Evolutionary conservation across 768 basidiomycete genomes (phyloP).

Genomic region (Mycena chlorophos): DNA sequence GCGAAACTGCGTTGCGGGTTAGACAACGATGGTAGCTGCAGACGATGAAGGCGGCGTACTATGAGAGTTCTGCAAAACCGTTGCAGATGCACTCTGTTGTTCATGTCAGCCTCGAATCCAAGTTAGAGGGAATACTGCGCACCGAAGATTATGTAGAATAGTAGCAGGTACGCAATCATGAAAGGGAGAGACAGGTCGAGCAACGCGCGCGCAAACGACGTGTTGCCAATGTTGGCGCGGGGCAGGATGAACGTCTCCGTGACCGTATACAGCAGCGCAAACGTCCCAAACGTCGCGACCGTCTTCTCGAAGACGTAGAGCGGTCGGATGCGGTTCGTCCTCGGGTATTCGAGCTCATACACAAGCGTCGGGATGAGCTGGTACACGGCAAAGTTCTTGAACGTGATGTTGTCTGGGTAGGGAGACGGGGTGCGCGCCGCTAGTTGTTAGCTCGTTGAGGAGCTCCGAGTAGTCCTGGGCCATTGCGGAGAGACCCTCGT

Average conservation of each 20-base stretch:
- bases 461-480: conserved; percentile 79
- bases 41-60: conserved; percentile 45
- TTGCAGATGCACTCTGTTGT: conserved; percentile 90
- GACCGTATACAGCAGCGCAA: conserved; percentile 88
- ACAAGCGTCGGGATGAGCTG: conserved; percentile 89
- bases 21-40: conserved; percentile 4
- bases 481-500: conserved; percentile 59
- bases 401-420: conserved; percentile 86
- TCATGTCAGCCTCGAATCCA: neutral
- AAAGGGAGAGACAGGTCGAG: conserved; percentile 90
- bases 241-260: conserved; percentile 95
- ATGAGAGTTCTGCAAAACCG: conserved; percentile 89
- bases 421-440: conserved; percentile 64
- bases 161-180: conserved; percentile 86
- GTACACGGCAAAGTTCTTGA: conserved; percentile 81
- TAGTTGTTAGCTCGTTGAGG: conserved; percentile 71
- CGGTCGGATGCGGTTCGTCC: conserved; percentile 80
- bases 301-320: conserved; percentile 81
- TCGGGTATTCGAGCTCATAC: conserved; percentile 94
- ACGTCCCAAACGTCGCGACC: conserved; percentile 92
- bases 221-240: conserved; percentile 64
- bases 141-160: conserved; percentile 88
- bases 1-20: conserved; percentile 63
- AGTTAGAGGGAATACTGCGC: conserved; percentile 20
- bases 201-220: conserved; percentile 65